Base-by-base conservation (phyloP, 352 stramenopile species). In the Phytophthora ramorum region DNA sequence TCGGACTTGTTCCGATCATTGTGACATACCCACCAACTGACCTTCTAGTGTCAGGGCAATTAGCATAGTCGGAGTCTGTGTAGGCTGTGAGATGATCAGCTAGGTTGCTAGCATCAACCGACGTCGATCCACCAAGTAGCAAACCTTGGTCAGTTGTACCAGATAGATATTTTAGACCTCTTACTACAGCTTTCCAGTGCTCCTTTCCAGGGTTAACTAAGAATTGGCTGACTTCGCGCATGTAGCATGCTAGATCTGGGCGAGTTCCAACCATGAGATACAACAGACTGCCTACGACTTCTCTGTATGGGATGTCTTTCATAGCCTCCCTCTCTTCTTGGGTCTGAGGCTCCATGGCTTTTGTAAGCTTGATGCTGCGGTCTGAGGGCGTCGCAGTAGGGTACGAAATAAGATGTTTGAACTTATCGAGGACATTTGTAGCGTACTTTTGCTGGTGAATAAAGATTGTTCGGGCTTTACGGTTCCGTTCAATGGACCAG, bases 401-500 rank as follows among this genome's bases (percentile, higher is more conserved):
- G 7, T 45, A 45, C 38, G 38, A 13, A 7, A 30, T 10, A 44
- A 44, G 24, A 4, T 63, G 28, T 5, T 14, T 55, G 34, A 73
- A 73, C 17, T 49, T 47, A 24, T 69, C 59, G 28, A 69, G 41
- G 2, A 59, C 52, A 28, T 51, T 69, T 7, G 41, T 52, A 38
- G 66, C 54, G 19, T 69, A 73, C 12, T 73, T 58, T 2, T 47
- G n/a, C 51, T 73, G 59, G 13, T 69, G 47, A 3, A 63, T 52
- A 22, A 66, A 63, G 2, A 73, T 48, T 0, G 60, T 24, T 19
- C 53, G 20, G n/a, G 43, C 53, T 28, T 20, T 47, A 3, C 58
- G 52, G 16, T 60, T 44, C 35, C 58, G 9, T 40, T 35, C 37
- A n/a, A 68, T 63, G 12, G 38, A 63, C 57, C 50, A 64, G 3